Conservation (phyloP, 169 alveolate genomes). For the Plasmodium knowlesi region DNA sequence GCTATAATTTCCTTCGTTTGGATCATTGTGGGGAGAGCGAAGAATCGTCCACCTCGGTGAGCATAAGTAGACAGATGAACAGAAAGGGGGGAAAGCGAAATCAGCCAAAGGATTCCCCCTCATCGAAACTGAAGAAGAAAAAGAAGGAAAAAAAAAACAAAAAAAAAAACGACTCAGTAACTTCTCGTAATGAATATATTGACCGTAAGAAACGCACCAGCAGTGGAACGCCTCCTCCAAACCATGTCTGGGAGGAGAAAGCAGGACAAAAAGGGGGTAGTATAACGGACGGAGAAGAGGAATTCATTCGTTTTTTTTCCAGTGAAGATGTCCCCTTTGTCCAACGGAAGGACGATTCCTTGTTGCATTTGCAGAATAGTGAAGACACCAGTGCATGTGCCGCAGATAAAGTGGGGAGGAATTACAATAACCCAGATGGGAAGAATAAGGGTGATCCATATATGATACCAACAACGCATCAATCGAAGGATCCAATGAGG, state of each 20-base stretch:
- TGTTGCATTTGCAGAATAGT: not conserved
- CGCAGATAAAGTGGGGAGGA: not conserved
- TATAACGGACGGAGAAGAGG: not conserved
- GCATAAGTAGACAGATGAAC: not conserved
- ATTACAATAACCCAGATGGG: not conserved
- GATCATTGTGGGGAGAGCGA: not conserved
- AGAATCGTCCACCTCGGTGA: not conserved
- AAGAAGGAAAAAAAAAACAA: not conserved
- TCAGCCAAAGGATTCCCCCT: not conserved
- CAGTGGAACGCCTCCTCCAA: not conserved
- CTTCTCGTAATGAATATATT: not conserved
- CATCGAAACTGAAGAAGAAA: not conserved
- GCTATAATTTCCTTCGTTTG: not conserved
- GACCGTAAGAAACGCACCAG: not conserved
- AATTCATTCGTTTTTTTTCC: not conserved
- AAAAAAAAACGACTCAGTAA: not conserved
- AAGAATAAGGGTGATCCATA: not conserved
- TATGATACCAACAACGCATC: not conserved
- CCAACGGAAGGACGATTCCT: not conserved
- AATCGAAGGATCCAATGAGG: not conserved
- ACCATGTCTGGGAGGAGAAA: not conserved
- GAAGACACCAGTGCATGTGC: not conserved
- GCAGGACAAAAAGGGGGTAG: not conserved
- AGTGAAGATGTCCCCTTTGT: not conserved
- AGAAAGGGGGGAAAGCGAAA: not conserved